Evolutionary conservation across 768 basidiomycete genomes (phyloP).

Genomic region (Hemileccinum rubropunctum): DNA sequence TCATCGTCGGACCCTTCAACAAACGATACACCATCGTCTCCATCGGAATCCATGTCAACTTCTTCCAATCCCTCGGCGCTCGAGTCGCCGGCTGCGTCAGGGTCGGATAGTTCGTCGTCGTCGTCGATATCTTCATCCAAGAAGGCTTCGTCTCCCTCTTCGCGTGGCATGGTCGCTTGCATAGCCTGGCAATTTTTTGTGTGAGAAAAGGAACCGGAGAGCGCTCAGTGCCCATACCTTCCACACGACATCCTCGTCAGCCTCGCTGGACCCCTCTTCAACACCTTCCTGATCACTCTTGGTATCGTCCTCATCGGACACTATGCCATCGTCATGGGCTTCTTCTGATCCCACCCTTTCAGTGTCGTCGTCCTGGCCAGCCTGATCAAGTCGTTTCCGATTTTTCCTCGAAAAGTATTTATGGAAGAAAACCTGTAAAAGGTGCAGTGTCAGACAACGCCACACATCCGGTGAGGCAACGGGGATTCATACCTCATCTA

Average conservation of each 20-base stretch:
- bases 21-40: constrained; percentile 45
- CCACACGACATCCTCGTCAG: constrained; percentile 79
- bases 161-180: constrained; percentile 79
- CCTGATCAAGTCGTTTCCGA: constrained; percentile 48
- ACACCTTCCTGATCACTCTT: constrained; percentile 35
- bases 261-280: constrained; percentile 43
- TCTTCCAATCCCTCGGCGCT: constrained; percentile 35
- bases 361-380: constrained; percentile 32
- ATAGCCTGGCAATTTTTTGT: constrained; percentile 57
- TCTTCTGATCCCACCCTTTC: constrained; percentile 17
- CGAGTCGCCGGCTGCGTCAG: constrained; percentile 31
- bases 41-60: constrained; percentile 25
- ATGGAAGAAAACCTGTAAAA: constrained; percentile 79
- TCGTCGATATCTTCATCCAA: constrained; percentile 33
- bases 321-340: constrained; percentile 26
- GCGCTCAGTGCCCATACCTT: constrained; percentile 51
- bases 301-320: constrained; percentile 15
- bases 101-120: constrained; percentile 28
- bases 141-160: constrained; percentile 46
- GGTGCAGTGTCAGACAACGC: neutral
- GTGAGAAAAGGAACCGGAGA: neutral
- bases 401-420: constrained; percentile 79
- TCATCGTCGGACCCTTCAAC: constrained; percentile 71
- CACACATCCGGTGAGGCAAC: neutral
- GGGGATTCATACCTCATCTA: constrained; percentile 64